Evolutionary conservation across 768 basidiomycete genomes (phyloP).

Genomic region (Pisolithus albus): DNA sequence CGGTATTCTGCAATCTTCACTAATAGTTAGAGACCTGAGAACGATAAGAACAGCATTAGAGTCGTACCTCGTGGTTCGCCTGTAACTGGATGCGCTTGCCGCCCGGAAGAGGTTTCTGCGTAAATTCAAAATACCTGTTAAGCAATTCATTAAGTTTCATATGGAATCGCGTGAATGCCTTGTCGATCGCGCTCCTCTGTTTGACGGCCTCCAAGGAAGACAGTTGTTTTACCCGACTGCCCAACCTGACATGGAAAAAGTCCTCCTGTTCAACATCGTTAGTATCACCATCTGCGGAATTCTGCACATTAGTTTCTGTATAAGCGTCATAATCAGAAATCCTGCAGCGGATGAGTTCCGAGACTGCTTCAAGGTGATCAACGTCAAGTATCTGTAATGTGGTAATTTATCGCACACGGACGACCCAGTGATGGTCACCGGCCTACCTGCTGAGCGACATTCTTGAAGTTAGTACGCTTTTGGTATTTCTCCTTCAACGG

Average conservation of each 20-base stretch:
- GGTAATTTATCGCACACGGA: background rate
- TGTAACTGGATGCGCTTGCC: no score
- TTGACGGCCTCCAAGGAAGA: background rate
- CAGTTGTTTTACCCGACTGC: background rate
- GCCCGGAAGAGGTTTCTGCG: background rate
- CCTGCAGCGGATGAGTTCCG: background rate
- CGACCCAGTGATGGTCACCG: conserved; percentile 1
- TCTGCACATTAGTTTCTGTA: background rate
- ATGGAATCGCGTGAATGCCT: background rate
- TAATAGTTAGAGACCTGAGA: no score
- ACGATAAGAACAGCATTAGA: no score
- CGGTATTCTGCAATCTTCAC: no score
- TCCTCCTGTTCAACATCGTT: background rate
- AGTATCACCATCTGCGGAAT: no score
- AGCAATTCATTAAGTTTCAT: background rate
- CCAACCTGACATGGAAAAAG: background rate
- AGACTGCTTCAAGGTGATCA: conserved; percentile 1
- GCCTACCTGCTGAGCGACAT: conserved; percentile 28
- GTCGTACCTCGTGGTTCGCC: no score
- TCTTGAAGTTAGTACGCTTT: conserved; percentile 29
- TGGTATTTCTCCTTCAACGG: conserved; percentile 12
- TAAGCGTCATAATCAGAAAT: background rate
- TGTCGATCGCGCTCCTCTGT: background rate
- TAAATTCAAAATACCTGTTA: background rate
- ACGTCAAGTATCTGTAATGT: conserved; percentile 1